Evolutionary conservation across 768 basidiomycete genomes (phyloP).

Genomic region (Boletus coccyginus): DNA sequence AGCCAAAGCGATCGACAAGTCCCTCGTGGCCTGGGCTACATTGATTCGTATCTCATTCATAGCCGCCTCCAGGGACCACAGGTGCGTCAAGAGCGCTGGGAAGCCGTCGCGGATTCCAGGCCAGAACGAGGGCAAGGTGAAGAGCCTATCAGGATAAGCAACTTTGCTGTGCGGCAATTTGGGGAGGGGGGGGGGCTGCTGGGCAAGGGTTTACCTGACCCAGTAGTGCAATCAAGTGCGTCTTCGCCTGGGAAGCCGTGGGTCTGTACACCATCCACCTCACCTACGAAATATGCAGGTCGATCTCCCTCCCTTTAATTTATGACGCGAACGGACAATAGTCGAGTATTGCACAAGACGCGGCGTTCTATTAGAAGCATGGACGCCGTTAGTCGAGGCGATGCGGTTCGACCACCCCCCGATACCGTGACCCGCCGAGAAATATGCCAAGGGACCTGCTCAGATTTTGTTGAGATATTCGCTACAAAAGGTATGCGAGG

Average conservation of each 20-base stretch:
- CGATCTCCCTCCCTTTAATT: constrained; percentile 53
- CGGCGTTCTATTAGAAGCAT: constrained; percentile 61
- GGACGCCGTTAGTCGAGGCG: constrained; percentile 35
- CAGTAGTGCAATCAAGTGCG: constrained; percentile 59
- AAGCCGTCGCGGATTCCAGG: constrained; percentile 1
- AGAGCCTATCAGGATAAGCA: constrained; percentile 3
- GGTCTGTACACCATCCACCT: constrained; percentile 1
- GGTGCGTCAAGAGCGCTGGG: constrained; percentile 5
- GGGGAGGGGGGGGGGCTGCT: constrained; percentile 50
- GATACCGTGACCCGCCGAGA: constrained; percentile 45
- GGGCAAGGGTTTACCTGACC: constrained; percentile 44
- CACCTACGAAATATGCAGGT: constrained; percentile 32
- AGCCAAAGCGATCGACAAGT: constrained; percentile 48
- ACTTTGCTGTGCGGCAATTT: constrained; percentile 31
- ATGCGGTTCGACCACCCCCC: constrained; percentile 60
- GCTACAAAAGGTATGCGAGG: constrained; percentile 60
- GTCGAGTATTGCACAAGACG: constrained; percentile 54
- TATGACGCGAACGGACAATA: constrained; percentile 58
- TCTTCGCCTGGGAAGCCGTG: background rate
- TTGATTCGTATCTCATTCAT: constrained; percentile 4
- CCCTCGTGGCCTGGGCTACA: constrained; percentile 35
- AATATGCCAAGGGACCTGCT: constrained; percentile 55
- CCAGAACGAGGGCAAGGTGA: background rate
- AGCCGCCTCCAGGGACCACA: constrained; percentile 3
- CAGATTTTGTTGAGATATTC: constrained; percentile 55